These are phyloP conservation scores for Pichia manshurica DNA, from an alignment of 805 yeast genomes.

Conservation along the genomic window DNA sequence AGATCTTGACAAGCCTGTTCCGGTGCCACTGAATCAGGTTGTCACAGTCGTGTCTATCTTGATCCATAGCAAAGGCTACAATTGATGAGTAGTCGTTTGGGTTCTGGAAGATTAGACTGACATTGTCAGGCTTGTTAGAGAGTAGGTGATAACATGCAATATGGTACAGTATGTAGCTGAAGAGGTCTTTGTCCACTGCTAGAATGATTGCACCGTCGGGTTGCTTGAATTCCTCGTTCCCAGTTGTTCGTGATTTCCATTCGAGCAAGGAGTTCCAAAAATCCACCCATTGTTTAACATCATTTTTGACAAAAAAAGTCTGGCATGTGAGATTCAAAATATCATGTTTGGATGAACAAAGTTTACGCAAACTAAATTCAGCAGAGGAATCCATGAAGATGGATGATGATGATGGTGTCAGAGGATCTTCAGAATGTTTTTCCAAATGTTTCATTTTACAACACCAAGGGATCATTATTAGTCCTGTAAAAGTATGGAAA, in stretches of 20 bases:
- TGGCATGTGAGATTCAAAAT: constrained; percentile 3
- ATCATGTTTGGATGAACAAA: neutral
- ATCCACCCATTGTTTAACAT: constrained; percentile 32
- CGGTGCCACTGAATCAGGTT: constrained; percentile 35
- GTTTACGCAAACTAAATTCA: neutral
- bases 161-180: constrained; percentile 8
- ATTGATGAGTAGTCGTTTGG: constrained; percentile 9
- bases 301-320: constrained; percentile 22
- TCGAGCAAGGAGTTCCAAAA: constrained; percentile 31
- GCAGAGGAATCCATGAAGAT: neutral
- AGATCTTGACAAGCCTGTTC: constrained; percentile 27
- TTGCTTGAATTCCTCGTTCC: constrained; percentile 9
- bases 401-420: neutral
- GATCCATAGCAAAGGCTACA: constrained; percentile 12
- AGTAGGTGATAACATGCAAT: constrained; percentile 7
- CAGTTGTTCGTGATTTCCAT: constrained; percentile 4
- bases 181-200: constrained; percentile 9
- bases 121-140: constrained; percentile 7
- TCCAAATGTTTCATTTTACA: neutral
- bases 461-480: constrained; percentile 8
- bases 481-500: neutral
- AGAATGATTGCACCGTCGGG: constrained; percentile 10
- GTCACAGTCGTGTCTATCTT: constrained; percentile 13
- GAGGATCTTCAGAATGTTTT: neutral
- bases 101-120: constrained; percentile 8